Base-by-base conservation (phyloP, 148 eudicot species). In the Oxyria digyna region DNA sequence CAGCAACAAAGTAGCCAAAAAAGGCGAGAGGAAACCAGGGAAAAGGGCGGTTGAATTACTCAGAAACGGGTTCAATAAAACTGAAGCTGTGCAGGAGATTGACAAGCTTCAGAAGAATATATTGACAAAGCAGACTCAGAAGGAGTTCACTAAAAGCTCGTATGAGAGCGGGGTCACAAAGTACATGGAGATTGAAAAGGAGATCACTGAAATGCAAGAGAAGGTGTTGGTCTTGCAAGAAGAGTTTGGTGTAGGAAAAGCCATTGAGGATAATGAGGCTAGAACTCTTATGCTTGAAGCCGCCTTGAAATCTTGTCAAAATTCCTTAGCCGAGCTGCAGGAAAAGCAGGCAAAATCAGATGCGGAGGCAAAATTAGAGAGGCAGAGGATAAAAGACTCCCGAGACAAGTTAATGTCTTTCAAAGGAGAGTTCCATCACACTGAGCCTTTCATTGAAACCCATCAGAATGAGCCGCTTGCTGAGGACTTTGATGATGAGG, bases 21-120 rank as follows among this genome's bases (percentile, higher is more conserved):
- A 77, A 72, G 62, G 52, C 27, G 32, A 42, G 45, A 37, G 46
- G 27, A 66, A n/a, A 20, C 43, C 32, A 0, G 46, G 46, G 1
- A 66, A 37, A 14, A 66, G 69, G 59, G 76, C 70, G 23, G 76
- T 71, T 59, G 29, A 33, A 69, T 74, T 70, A 23, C 52, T 71
- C 3, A 82, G 83, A 75, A 91, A 97, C n/a, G 99, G 99, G 45
- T 75, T 88, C 74, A 78, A 69, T 13, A 81, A 87, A 75, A 20
- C 75, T 1, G 85, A 91, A 75, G 99, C 99, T 7, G 59, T 87
- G 14, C 77, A 74, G 11, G 85, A 91, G 89, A 87, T 95, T 69
- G 97, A 91, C 78, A 88, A 83, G 85, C 80, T 87, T 50, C 96
- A 95, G 74, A 95, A 88, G 62, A 84, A 76, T 26, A 91, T 91